Evolutionary conservation across 805 yeast species (phyloP), one percentile per base, ranked within the genome.

Genomic region (Barnettozyma californica): DNA sequence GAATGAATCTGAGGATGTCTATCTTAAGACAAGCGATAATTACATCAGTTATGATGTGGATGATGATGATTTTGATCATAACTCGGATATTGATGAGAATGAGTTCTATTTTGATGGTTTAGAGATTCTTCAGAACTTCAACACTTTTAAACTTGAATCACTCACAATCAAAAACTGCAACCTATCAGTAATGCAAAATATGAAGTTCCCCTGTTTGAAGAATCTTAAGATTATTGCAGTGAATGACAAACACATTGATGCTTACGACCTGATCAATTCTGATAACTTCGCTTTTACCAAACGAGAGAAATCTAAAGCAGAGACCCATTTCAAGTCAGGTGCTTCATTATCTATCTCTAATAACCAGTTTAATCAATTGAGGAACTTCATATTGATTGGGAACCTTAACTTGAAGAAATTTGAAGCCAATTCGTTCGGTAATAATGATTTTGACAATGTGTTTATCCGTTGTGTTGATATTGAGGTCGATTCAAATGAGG

Each of bases 71-170:
- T 62, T 61, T 36, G 69, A 64, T 16, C 62, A 61, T 26, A 64
- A 65, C 27, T 63, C 65, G 3, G 64, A 63, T 20, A 53, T 62
- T n/a, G 66, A 62, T 25, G 68, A 66, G 48, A 70, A 68, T 41
- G 64, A 59, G 43, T 57, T 69, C 35, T 69, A 67, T 49, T 67
- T 71, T 52, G 69, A 68, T 49, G 73, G 64, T 0, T 31, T 60
- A 19, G 64, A 60, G 46, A 56, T 60, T 3, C 33, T 60, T 2
- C 55, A 53, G 16, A 60, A 59, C 33, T 43, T 50, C 19, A 43
- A 54, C 21, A 50, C 57, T 2, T 45, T 33, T 10, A 37, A 42
- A 2, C 31, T 60, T 3, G 43, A 53, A 19, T 43, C 48, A 0
- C 43, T 60, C 4, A 49, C 53, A 2, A 36, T 60, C 16, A 56